Evolutionary conservation across 2,329 filamentous ascomycete species (phyloP).

Genomic region (Ophiostoma angusticollis): DNA sequence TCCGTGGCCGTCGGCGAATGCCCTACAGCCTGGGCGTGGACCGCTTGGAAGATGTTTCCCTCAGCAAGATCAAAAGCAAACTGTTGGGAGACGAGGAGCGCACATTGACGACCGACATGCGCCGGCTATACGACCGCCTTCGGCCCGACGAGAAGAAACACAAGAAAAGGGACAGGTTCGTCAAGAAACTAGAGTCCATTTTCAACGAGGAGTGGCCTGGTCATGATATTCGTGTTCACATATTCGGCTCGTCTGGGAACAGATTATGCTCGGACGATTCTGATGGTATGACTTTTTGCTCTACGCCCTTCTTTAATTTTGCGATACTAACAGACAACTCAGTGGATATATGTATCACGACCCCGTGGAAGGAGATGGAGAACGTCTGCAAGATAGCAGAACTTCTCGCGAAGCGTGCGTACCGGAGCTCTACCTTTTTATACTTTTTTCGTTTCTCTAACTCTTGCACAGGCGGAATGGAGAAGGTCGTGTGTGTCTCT

Average conservation of each 20-base stretch:
- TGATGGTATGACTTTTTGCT: constrained; percentile 58
- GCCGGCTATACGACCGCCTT: constrained; percentile 72
- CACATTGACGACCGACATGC: constrained; percentile 70
- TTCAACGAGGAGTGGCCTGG: constrained; percentile 88
- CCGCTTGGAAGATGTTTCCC: constrained; percentile 56
- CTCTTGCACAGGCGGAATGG: constrained; percentile 64
- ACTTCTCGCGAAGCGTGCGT: constrained; percentile 70
- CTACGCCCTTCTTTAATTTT: not conserved
- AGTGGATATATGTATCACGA: constrained; percentile 98
- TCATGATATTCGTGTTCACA: constrained; percentile 75
- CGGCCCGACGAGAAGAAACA: constrained; percentile 72
- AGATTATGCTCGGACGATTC: constrained; percentile 89
- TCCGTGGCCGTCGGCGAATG: constrained; percentile 73
- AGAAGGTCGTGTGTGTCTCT: constrained; percentile 88
- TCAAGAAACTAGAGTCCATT: constrained; percentile 77
- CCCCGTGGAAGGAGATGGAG: constrained; percentile 74
- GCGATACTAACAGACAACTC: not conserved
- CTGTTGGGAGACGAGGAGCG: constrained; percentile 61
- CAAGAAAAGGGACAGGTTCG: constrained; percentile 57
- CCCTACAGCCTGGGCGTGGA: constrained; percentile 84
- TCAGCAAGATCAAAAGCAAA: constrained; percentile 58
- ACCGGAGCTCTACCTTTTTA: not conserved
- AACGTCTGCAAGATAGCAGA: constrained; percentile 84
- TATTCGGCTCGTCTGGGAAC: constrained; percentile 98
- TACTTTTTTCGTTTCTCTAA: constrained; percentile 2